Evolutionary conservation across 2,329 filamentous ascomycete genomes (phyloP).

Genomic region (Cordyceps sp.): DNA sequence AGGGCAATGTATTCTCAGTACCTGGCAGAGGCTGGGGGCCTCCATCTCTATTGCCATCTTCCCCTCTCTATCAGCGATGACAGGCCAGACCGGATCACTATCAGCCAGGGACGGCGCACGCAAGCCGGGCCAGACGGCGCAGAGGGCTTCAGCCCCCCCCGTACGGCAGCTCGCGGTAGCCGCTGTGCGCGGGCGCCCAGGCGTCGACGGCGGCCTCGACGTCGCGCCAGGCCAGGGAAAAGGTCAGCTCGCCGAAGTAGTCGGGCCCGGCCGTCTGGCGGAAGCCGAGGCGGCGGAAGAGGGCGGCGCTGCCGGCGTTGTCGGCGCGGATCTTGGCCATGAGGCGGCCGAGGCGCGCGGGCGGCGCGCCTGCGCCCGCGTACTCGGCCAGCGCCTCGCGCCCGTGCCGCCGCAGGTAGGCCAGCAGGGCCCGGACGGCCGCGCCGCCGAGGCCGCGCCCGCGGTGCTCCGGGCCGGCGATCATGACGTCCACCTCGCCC

Average conservation of each 20-base stretch:
- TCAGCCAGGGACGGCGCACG: no score
- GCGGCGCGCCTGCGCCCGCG: neutral
- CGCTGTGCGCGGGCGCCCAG: neutral
- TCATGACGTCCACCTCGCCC: constrained; percentile 79
- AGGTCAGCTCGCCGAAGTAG: constrained; percentile 43
- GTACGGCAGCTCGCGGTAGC: no score
- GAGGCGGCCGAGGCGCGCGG: constrained; percentile 13
- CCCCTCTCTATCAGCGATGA: no score
- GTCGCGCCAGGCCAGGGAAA: constrained; percentile 22
- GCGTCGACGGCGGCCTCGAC: constrained; percentile 4
- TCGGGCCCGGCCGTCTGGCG: constrained; percentile 32
- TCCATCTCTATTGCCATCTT: no score
- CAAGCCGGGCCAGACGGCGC: no score
- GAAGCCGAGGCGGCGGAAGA: constrained; percentile 37
- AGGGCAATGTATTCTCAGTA: no score
- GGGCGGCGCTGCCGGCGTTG: constrained; percentile 32
- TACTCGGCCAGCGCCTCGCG: constrained; percentile 34
- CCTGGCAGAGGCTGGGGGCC: no score
- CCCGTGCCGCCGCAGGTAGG: constrained; percentile 44
- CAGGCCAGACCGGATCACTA: no score
- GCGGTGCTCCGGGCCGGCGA: constrained; percentile 42
- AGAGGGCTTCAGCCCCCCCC: no score
- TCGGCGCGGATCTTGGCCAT: constrained; percentile 42
- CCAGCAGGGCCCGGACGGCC: constrained; percentile 50
- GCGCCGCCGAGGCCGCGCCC: constrained; percentile 48